Base-by-base conservation (phyloP, 257 asterid species). In the Thymus quinquecostatus region DNA sequence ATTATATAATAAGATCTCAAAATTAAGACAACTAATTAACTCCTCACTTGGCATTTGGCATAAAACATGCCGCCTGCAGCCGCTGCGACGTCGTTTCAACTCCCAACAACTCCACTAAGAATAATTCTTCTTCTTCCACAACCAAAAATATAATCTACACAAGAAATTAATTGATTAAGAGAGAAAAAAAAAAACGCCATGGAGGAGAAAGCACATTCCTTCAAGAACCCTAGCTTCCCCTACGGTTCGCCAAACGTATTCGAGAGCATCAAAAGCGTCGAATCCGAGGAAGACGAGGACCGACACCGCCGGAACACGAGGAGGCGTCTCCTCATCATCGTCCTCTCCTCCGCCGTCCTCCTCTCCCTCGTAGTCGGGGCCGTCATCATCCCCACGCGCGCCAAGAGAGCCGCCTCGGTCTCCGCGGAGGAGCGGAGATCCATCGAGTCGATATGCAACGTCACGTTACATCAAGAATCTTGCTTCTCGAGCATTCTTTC, bases 401-500 rank as follows among this genome's bases (percentile, higher is more conserved):
- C 6, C 69, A 36, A 36, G 5, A 2, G 21, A 21, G 8, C 70
- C 69, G 12, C 69, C 10, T 38, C 75, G 0, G 5, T 28, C n/a
- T 32, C 76, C 51, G 4, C 2, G 3, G 28, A 44, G 21, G 67
- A 63, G 12, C 50, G 21, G 32, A 44, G 68, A 30, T 44, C 81
- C 10, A 66, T 75, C 47, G 32, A 41, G 2, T 41, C 51, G 0
- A 56, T 70, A 4, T 78, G 83, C 30, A 78, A 45, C 77, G 44
- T 76, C 3, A 78, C 83, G 1, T 30, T 67, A 29, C 73, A 76
- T 60, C 72, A 34, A 32, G 82, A 77, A 30, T 76, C 78, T 3
- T 82, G 84, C 83, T 82, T 51, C 36, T 79, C 86, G 2, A 73
- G 71, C 54, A 72, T 79, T n/a, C n/a, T 27, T 67, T 34, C 82